Percentiles rank a stretch among this genome's conserved stretches.
phyloP scores from a whole-genome alignment of 805 yeast species.

The Candida ficus region DNA sequence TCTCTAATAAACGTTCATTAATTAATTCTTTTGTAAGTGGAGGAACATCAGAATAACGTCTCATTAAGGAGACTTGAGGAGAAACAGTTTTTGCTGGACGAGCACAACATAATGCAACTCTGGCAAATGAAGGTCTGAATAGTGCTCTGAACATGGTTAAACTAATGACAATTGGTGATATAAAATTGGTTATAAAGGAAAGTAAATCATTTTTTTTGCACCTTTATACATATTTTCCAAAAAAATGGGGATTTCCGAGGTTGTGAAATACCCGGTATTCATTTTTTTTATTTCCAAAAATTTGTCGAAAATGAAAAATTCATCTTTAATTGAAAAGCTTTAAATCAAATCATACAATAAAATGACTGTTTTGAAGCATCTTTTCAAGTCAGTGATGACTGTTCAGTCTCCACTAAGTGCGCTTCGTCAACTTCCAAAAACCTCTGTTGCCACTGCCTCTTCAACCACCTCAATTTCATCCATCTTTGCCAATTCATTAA shows the following conservation, averaged over 20 bases:
- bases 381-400: conserved; percentile 22
- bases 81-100: not conserved
- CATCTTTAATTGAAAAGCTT: not conserved
- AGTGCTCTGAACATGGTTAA: conserved; percentile 7
- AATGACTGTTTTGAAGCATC: conserved; percentile 17
- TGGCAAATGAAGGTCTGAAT: not conserved
- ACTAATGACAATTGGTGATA: too few species aligned
- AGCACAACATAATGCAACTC: not conserved
- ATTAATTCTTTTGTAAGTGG: conserved; percentile 58
- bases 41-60: conserved; percentile 53
- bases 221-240: too few species aligned
- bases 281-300: too few species aligned
- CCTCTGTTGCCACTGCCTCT: conserved; percentile 11
- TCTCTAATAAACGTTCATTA: conserved; percentile 54
- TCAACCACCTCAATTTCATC: conserved; percentile 9
- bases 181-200: too few species aligned
- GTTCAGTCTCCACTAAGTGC: conserved; percentile 11
- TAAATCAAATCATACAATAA: too few species aligned
- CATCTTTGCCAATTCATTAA: conserved; percentile 5
- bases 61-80: conserved; percentile 7
- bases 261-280: too few species aligned
- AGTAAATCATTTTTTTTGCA: too few species aligned
- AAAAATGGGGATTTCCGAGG: too few species aligned
- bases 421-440: conserved; percentile 5
- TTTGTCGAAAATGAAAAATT: too few species aligned